Base-by-base conservation (phyloP, 2,329 filamentous ascomycete genomes). In the Lecanosticta acicola region DNA sequence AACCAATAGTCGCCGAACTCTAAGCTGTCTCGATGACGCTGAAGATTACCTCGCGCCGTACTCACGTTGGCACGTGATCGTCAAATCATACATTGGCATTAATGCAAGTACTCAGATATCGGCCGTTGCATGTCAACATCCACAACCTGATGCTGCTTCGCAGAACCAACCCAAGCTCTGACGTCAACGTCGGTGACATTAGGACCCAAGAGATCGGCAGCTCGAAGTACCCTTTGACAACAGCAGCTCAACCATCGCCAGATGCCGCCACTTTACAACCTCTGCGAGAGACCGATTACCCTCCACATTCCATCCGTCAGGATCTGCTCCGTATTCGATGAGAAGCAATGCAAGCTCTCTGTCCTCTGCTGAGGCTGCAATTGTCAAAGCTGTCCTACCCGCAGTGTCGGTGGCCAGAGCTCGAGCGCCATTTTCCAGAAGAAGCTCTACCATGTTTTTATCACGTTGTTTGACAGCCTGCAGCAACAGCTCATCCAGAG, bases 161-260 rank as follows among this genome's bases (percentile, higher is more conserved):
- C n/a, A n/a, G n/a, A n/a, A n/a, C n/a, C n/a, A n/a, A n/a, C n/a
- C n/a, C n/a, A n/a, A n/a, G n/a, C n/a, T n/a, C n/a, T n/a, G n/a
- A n/a, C n/a, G n/a, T n/a, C n/a, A n/a, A n/a, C n/a, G 34, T 13
- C 16, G 14, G 7, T 37, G 17, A 37, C 4, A 37, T 19, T 9
- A 19, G n/a, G n/a, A n/a, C n/a, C 14, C 7, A n/a, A n/a, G n/a
- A n/a, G n/a, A n/a, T n/a, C n/a, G n/a, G n/a, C n/a, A n/a, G n/a
- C 32, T 34, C 17, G 14, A 37, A 18, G 17, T 4, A 19, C 29
- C 39, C 24, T 46, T 46, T 2, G 44, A 37, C n/a, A 41, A 20
- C 13, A 46, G 21, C 13, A 37, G 13, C 17, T 46, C 44, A 17
- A 41, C 44, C 44, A 46, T 46, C 2, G 32, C 39, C 8, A 46